Evolutionary conservation across 176 grass and related monocot genomes (phyloP), one percentile per base, ranked within the genome.

Genomic region (Areca catechu): DNA sequence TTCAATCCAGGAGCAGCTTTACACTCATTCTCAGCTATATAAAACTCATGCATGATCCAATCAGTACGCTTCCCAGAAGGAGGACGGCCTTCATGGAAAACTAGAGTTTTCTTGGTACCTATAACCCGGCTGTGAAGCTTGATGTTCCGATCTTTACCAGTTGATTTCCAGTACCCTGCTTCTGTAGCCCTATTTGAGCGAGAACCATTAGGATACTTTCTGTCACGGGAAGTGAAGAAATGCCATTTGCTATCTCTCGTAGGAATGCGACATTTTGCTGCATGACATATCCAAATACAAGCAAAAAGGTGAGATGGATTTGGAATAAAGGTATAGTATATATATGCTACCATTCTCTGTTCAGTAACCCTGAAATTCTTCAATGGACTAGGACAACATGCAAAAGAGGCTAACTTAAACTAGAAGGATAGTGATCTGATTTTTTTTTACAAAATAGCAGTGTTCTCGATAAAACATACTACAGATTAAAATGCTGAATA

Each of bases 41-140:
- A 87, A 58, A 82, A 97, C 59, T 97, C 92, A 53, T 97, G 92
- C 92, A 97, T 97, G 81, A 97, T 90, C 92, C 92, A 97, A 62
- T 97, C 77, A 16, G 86, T 88, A 28, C 80, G 80, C 52, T 3
- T 85, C 68, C 92, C 92, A 66, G 63, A 22, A 4, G 86, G 92
- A 58, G 92, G 92, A 0, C 92, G 83, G 5, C 92, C 92, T 77
- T 74, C 65, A 82, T 97, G 92, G 54, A 97, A 97, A 82, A 97
- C 92, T 71, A 97, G 67, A 47, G 92, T 97, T 68, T 97, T 97
- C 71, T 97, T 97, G 37, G 77, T 90, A 64, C 92, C 92, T 61
- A 97, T 76, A 49, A 75, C 69, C 29, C 56, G 49, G 17, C 84
- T 90, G 21, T 62, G 60, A 17, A 58, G n/a, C 50, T 69, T 84